A percentile compares a stretch with the other conserved stretches of the same genome.
Evolutionary conservation across 306 rosid species (phyloP).

Genomic region (Cyamopsis tetragonoloba): DNA sequence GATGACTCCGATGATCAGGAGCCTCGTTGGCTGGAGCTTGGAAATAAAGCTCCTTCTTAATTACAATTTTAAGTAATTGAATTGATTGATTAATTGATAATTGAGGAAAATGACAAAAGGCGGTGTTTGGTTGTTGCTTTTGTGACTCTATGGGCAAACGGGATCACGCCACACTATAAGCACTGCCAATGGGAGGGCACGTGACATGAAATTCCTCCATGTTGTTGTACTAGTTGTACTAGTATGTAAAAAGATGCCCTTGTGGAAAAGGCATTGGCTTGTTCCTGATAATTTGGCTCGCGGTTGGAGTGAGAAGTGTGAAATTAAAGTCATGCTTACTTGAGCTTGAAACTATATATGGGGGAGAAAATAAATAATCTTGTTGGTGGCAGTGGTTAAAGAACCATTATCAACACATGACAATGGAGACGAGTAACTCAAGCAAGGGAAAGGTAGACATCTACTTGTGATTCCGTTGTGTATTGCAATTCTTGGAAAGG

Average conservation of each 20-base stretch:
- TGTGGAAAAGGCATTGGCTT: background rate
- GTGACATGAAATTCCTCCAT: background rate
- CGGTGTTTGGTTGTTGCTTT: conserved; percentile 3
- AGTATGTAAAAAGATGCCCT: background rate
- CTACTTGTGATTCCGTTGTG: no score
- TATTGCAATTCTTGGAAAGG: background rate
- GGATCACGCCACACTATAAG: no score
- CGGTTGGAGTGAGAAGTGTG: background rate
- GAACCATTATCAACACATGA: background rate
- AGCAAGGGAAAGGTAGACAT: background rate
- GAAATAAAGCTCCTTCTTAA: conserved; percentile 18
- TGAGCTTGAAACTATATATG: background rate
- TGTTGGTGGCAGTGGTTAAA: background rate
- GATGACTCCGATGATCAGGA: conserved; percentile 44
- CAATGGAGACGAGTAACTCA: background rate
- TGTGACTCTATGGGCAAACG: no score
- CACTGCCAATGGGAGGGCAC: background rate
- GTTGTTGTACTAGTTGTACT: no score
- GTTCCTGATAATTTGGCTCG: background rate
- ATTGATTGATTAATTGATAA: no score
- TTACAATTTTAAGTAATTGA: no score
- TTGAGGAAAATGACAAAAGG: background rate
- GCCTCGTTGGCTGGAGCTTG: conserved; percentile 54
- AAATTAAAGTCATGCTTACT: conserved; percentile 9
- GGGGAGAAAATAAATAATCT: background rate